Evolutionary conservation across 2,329 filamentous ascomycete genomes (phyloP), one percentile per base, ranked within the genome.

Genomic region (Fusarium luffae): DNA sequence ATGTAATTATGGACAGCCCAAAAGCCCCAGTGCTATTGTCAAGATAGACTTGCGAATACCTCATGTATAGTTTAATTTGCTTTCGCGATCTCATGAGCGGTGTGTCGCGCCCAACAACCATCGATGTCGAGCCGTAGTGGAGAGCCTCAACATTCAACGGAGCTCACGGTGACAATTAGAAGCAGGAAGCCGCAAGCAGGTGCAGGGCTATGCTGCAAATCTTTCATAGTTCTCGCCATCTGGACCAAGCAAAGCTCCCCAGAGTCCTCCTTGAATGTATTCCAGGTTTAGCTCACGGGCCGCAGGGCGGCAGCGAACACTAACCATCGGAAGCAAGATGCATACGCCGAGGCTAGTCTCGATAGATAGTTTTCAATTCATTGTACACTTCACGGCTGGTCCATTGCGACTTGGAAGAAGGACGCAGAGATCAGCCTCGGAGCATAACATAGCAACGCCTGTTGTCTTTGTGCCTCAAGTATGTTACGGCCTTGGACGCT

Each of bases 1-100:
- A 77, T 78, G 74, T 73, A 74, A 74, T 75, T 78, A 79, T 75
- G 77, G 76, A 76, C 73, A 75, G 73, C 63, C 74, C 72, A 74
- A 76, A 69, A 73, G 70, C 61, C 69, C 75, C 73, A 66, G 74
- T 69, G 59, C 59, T 77, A 75, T 61, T 68, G 65, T 56, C 63
- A 69, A 65, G 46, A 43, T 59, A 62, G 59, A 51, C 49, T 67
- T 55, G 54, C 66, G 59, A 44, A 52, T 51, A 66, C 64, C 42
- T 70, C 44, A 59, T 63, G 63, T 57, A 61, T 48, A 64, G 41
- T 54, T 41, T 40, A 50, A 46, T 66, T 46, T 49, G 54, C 42
- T 69, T 66, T 56, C 52, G 55, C 23, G 49, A 60, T 67, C 58
- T 54, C 40, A 58, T 64, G 61, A 42, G 68, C 61, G 63, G 58